These are phyloP conservation scores for Luvunga scandens DNA, from an alignment of 345 rosid species.

Conservation along the genomic window DNA sequence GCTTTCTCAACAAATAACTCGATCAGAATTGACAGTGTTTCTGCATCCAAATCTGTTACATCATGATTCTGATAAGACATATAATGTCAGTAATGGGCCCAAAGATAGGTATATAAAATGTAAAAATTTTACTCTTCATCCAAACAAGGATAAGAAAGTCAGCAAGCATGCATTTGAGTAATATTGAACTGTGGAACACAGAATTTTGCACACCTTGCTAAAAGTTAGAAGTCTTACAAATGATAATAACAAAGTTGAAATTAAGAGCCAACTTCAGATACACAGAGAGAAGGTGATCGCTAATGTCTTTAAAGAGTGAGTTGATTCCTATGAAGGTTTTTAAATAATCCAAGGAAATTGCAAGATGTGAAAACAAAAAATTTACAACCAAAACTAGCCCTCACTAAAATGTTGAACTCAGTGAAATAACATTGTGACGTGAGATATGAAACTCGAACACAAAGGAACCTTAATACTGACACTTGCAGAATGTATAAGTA, in stretches of 20 bases:
- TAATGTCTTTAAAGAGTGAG: neutral
- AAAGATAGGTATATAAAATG: neutral
- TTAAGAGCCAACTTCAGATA: neutral
- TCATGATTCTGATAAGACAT: conserved; percentile 65
- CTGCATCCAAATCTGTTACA: conserved; percentile 65
- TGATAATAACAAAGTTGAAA: neutral
- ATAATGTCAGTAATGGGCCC: conserved; percentile 13
- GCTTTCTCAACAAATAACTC: conserved; percentile 84
- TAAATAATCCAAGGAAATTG: neutral
- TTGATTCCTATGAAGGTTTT: neutral
- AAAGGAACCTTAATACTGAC: neutral
- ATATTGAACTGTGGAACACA: neutral
- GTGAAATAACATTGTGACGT: neutral
- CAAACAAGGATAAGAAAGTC: neutral
- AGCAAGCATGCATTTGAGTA: neutral
- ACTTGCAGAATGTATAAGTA: neutral
- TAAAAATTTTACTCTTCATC: conserved; percentile 7
- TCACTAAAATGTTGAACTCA: neutral
- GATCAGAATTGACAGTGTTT: conserved; percentile 65
- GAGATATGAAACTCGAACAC: neutral
- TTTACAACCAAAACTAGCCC: neutral
- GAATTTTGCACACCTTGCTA: neutral
- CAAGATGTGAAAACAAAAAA: neutral
- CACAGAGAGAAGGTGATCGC: neutral
- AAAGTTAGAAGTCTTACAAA: neutral